Base-by-base conservation (phyloP, 495 filamentous ascomycete species). In the Xylaria telfairii region DNA sequence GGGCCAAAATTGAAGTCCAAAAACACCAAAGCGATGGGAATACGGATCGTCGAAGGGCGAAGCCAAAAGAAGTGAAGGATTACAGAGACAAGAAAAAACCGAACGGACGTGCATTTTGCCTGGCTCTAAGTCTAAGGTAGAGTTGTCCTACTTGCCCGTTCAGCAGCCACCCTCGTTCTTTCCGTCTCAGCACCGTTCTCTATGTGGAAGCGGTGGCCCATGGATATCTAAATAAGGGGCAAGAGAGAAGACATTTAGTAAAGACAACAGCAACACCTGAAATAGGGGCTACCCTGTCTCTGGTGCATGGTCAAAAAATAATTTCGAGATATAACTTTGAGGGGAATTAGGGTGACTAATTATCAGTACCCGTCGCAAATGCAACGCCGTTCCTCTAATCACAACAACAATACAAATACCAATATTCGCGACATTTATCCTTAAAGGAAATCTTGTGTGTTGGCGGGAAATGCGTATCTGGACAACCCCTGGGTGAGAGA, bases 1-100 rank as follows among this genome's bases (percentile, higher is more conserved):
- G 65, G 61, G 71, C 71, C 74, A 79, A 79, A 75, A 72, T 59
- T 49, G 56, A 69, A 75, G 76, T 73, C 77, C 76, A 79, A 79
- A 73, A 79, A 74, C 69, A 71, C 72, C 74, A 78, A 76, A 74
- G 62, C 3, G 53, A 53, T 51, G 39, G 74, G 59, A 21, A 53
- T 56, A 69, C 37, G 68, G 46, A 34, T 32, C 56, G 53, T 30
- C 49, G 57, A 71, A 53, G 17, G 5, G 39, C 41, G 63, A 68
- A 72, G 54, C 21, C 49, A 72, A 67, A 70, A 63, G 67, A 28
- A 56, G 30, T 19, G 62, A 70, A 69, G 66, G 56, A 49, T 8
- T 67, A 46, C 30, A 47, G 71, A 19, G 47, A 66, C 1, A 37
- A 65, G 41, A 61, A 26, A 53, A 13, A 42, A 19, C 8, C 1